Evolutionary conservation across 768 basidiomycete species (phyloP).

Genomic region (Calocybe cyanea): DNA sequence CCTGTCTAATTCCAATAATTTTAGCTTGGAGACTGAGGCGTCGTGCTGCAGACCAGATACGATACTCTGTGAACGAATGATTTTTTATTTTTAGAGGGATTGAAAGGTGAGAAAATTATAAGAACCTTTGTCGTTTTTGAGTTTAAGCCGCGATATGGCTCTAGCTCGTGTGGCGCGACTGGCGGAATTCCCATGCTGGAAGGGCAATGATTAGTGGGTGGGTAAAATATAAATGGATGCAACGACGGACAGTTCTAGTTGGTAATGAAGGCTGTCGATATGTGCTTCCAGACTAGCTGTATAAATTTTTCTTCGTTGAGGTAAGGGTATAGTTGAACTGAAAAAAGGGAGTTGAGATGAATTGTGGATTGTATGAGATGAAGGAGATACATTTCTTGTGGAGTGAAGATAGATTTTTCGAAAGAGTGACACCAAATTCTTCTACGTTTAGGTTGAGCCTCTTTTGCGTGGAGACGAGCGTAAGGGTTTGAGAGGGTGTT

Average conservation of each 20-base stretch:
- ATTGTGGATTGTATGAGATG: not conserved
- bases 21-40: constrained; percentile 51
- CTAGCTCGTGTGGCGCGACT: constrained; percentile 51
- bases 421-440: constrained; percentile 78
- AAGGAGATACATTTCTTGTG: constrained; percentile 57
- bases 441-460: constrained; percentile 59
- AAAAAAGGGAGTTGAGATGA: not conserved
- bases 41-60: constrained; percentile 70
- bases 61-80: constrained; percentile 52
- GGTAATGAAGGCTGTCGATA: constrained; percentile 62
- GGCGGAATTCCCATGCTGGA: constrained; percentile 48
- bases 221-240: not conserved
- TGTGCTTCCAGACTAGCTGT: constrained; percentile 71
- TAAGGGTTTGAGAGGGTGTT: constrained; percentile 56
- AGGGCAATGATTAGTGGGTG: not conserved
- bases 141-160: constrained; percentile 67
- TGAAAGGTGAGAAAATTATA: not conserved
- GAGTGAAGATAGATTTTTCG: constrained; percentile 66
- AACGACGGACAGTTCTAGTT: constrained; percentile 39
- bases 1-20: constrained; percentile 65
- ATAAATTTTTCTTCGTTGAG: constrained; percentile 66
- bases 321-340: constrained; percentile 65
- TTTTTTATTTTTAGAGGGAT: not conserved
- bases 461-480: constrained; percentile 64
- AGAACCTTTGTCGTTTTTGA: constrained; percentile 70